Percentiles rank a stretch among this genome's conserved stretches.
Conservation (phyloP, 2,329 filamentous ascomycete species). For the Calonectria hawksworthii region DNA sequence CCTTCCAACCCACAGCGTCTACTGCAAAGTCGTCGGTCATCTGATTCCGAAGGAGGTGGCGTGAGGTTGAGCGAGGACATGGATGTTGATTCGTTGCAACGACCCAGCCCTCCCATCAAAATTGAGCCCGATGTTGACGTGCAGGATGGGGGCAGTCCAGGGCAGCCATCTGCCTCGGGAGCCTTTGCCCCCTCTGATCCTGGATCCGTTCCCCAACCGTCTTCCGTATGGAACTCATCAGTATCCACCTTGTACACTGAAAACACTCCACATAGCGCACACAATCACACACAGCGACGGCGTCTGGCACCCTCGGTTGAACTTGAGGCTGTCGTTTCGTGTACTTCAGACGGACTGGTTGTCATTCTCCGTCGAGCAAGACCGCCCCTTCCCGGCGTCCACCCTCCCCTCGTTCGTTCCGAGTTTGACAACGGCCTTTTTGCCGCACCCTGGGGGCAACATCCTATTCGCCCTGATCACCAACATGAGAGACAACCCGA, state of each 20-base stretch:
- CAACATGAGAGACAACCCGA: conserved; percentile 51
- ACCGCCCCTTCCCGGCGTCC: conserved; percentile 74
- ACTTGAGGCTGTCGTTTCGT: conserved; percentile 91
- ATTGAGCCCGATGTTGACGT: conserved; percentile 50
- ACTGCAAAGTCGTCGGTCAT: conserved; percentile 49
- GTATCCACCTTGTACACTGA: conserved; percentile 3
- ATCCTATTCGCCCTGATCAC: conserved; percentile 69
- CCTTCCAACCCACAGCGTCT: conserved; percentile 17
- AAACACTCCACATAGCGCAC: conserved; percentile 11
- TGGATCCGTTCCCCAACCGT: conserved; percentile 23
- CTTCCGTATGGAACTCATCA: conserved; percentile 36
- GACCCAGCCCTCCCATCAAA: conserved; percentile 50
- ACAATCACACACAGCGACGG: conserved; percentile 26
- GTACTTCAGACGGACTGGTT: conserved; percentile 88
- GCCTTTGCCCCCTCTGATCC: conserved; percentile 19
- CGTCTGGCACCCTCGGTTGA: conserved; percentile 68
- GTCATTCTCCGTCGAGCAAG: conserved; percentile 83
- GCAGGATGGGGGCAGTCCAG: conserved; percentile 25
- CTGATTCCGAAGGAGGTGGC: conserved; percentile 61
- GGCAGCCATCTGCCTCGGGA: conserved; percentile 13
- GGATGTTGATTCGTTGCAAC: conserved; percentile 55
- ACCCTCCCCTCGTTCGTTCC: conserved; percentile 61
- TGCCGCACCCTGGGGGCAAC: conserved; percentile 82
- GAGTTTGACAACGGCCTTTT: conserved; percentile 76
- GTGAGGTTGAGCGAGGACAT: conserved; percentile 59